Conservation (phyloP, 129 eudicot species). For the Escallonia rubra region DNA sequence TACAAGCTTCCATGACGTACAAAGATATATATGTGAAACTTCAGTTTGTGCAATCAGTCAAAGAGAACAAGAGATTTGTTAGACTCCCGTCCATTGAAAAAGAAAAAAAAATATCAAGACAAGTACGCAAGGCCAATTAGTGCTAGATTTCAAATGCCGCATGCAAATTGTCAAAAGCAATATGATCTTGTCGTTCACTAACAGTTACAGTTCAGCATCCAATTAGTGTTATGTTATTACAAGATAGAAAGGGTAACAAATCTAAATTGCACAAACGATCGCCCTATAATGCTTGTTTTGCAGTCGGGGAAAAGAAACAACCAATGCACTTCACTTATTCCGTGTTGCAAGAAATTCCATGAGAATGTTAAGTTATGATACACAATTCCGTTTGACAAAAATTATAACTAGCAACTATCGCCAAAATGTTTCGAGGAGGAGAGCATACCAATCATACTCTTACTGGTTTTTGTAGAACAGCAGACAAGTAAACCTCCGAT, state of each 20-base stretch:
- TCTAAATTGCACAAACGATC: constrained; percentile 6
- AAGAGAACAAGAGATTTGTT: too few relatives aligned
- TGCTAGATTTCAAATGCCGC: too few relatives aligned
- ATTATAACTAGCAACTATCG: constrained; percentile 22
- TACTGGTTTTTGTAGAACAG: constrained; percentile 89
- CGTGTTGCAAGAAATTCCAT: constrained; percentile 1
- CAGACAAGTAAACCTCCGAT: constrained; percentile 87
- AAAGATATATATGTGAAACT: too few relatives aligned
- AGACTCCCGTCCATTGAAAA: too few relatives aligned
- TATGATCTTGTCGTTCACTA: neutral
- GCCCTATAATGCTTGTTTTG: constrained; percentile 5
- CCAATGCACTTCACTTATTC: constrained; percentile 15
- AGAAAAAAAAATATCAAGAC: too few relatives aligned
- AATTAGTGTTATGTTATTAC: neutral
- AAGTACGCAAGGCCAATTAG: too few relatives aligned
- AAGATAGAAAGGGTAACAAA: neutral
- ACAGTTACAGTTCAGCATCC: constrained; percentile 5
- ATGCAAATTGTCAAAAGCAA: too few relatives aligned
- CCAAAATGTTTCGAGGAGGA: constrained; percentile 10
- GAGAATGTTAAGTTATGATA: constrained; percentile 3
- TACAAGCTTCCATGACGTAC: too few relatives aligned
- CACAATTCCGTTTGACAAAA: constrained; percentile 16
- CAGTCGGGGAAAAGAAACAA: neutral
- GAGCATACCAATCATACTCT: constrained; percentile 43
- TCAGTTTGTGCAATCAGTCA: too few relatives aligned